Evolutionary conservation across 306 rosid genomes (phyloP).

Genomic region (Acacia acuminata): DNA sequence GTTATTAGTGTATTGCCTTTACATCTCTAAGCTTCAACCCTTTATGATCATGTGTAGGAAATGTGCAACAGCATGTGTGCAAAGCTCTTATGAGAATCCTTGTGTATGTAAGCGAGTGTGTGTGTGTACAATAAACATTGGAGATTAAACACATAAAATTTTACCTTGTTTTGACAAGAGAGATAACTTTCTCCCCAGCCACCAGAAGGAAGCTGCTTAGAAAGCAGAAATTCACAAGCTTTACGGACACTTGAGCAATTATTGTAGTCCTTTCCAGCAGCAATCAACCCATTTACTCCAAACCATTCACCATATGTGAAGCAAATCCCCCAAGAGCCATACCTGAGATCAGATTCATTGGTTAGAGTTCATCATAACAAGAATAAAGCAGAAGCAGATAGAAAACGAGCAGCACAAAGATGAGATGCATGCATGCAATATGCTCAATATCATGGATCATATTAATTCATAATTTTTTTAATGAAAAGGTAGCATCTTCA

Average conservation of each 20-base stretch:
- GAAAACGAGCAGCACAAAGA: conserved; percentile 11
- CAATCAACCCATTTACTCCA: conserved; percentile 74
- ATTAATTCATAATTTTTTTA: conserved; percentile 7
- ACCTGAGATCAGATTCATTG: conserved; percentile 59
- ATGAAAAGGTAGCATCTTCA: conserved; percentile 14
- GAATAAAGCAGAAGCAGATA: conserved; percentile 7
- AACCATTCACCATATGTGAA: conserved; percentile 87
- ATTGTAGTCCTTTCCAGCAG: conserved; percentile 69
- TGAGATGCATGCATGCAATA: conserved; percentile 26
- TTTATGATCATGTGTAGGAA: conserved; percentile 16
- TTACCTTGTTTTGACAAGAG: conserved; percentile 85
- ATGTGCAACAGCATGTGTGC: not conserved
- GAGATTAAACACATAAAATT: conserved; percentile 17
- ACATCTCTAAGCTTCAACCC: conserved; percentile 8
- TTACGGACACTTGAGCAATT: conserved; percentile 58
- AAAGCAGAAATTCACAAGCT: conserved; percentile 80
- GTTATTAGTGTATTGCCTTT: too few species aligned
- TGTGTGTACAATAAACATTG: not conserved
- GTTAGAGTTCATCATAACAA: conserved; percentile 27
- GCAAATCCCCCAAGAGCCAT: conserved; percentile 95
- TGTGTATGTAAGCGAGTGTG: not conserved
- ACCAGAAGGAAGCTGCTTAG: conserved; percentile 78
- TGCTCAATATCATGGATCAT: conserved; percentile 3
- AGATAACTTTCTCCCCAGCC: conserved; percentile 95
- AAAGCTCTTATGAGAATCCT: not conserved